phyloP scores from a whole-genome alignment of 345 rosid genomes.

The Euphorbia tirucalli region DNA sequence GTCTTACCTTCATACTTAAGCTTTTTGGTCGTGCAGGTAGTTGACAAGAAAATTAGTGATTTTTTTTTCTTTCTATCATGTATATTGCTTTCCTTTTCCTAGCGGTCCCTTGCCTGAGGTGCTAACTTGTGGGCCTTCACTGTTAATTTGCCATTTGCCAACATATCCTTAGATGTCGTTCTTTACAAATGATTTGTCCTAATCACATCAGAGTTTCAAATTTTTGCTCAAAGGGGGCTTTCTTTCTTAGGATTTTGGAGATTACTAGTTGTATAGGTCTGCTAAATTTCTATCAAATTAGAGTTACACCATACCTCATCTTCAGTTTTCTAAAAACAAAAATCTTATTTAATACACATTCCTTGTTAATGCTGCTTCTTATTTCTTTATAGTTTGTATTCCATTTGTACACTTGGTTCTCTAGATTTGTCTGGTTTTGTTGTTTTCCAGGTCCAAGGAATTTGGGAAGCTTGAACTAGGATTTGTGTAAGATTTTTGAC shows the following conservation, averaged over 20 bases:
- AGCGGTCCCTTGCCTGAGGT: no score
- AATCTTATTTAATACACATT: no score
- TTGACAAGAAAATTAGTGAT: neutral
- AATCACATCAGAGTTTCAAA: neutral
- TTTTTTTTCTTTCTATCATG: neutral
- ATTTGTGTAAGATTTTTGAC: conserved; percentile 19
- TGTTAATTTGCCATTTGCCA: neutral
- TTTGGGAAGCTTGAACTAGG: conserved; percentile 21
- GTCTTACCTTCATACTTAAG: no score
- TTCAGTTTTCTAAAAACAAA: no score
- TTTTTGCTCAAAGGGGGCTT: neutral
- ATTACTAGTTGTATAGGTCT: neutral
- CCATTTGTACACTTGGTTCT: no score
- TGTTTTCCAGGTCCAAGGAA: conserved; percentile 8
- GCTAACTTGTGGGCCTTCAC: no score
- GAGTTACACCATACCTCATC: no score
- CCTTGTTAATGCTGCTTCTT: no score
- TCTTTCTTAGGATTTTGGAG: neutral
- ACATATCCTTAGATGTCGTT: neutral
- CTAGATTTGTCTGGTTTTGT: neutral
- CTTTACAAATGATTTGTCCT: neutral
- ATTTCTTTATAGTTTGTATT: no score
- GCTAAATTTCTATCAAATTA: no score
- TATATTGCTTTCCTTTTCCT: neutral
- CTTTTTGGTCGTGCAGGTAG: no score